Conservation (phyloP, 768 basidiomycete genomes). For the Austroboletus festivus region DNA sequence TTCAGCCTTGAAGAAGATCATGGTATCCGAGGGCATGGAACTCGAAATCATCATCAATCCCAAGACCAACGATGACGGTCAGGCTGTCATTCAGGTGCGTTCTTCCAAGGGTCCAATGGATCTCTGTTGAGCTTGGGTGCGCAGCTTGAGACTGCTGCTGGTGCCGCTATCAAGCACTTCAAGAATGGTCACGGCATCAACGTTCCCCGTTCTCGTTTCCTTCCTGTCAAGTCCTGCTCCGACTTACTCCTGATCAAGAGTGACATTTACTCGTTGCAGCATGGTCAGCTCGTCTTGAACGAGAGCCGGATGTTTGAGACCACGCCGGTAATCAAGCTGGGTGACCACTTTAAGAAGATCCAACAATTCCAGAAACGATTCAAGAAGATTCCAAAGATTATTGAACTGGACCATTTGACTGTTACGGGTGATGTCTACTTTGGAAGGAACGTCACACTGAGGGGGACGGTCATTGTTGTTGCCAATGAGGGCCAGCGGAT, state of each 20-base stretch:
- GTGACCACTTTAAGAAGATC: conserved; percentile 76
- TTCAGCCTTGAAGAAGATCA: conserved; percentile 67
- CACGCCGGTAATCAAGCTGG: conserved; percentile 74
- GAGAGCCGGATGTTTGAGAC: conserved; percentile 54
- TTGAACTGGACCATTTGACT: conserved; percentile 74
- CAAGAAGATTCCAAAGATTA: conserved; percentile 70
- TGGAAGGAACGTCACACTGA: conserved; percentile 60
- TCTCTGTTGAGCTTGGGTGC: conserved; percentile 2
- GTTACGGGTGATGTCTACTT: conserved; percentile 68
- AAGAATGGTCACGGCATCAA: conserved; percentile 66
- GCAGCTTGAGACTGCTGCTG: conserved; percentile 71
- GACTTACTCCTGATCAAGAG: conserved; percentile 64
- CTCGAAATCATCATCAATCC: conserved; percentile 81
- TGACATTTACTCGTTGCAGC: conserved; percentile 67
- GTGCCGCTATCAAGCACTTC: conserved; percentile 75
- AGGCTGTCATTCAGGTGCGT: conserved; percentile 61
- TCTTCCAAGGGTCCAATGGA: background rate
- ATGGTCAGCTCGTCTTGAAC: conserved; percentile 66
- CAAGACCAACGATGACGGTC: conserved; percentile 66
- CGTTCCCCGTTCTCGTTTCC: conserved; percentile 69
- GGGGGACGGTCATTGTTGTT: conserved; percentile 70
- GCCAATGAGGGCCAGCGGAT: conserved; percentile 77
- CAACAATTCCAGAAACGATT: conserved; percentile 70
- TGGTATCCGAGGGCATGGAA: conserved; percentile 64
- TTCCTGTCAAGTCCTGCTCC: conserved; percentile 63